Evolutionary conservation across 192 early-diverging fungal species (phyloP).

Genomic region (Jimgerdemannia lactiflua): DNA sequence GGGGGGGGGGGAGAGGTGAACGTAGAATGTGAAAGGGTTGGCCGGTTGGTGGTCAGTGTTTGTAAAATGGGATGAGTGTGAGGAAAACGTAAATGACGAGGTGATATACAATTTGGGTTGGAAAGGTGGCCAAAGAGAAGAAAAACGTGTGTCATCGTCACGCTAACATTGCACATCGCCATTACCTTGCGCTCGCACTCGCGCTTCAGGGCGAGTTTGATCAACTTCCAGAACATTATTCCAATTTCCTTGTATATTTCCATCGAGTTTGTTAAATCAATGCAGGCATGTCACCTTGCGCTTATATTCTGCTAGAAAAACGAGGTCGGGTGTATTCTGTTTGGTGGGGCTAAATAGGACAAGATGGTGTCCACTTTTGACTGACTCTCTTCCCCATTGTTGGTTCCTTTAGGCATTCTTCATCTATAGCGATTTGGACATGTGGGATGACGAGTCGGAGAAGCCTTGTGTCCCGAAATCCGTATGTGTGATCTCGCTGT

Average conservation of each 20-base stretch:
- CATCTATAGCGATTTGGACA: slow-evolving; percentile 88
- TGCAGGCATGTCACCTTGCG: slow-evolving; percentile 49
- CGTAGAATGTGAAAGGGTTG: too few relatives aligned
- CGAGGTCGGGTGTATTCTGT: not conserved
- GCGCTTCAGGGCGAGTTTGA: slow-evolving; percentile 70
- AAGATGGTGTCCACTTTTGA: not conserved
- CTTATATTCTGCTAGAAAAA: not conserved
- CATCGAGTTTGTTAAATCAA: slow-evolving; percentile 88
- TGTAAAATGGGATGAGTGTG: too few relatives aligned
- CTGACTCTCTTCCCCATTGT: not conserved
- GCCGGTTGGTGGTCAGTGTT: too few relatives aligned
- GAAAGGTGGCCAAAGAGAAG: not conserved
- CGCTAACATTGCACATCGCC: slow-evolving; percentile 6
- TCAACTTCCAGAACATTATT: slow-evolving; percentile 95
- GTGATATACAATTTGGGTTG: slow-evolving; percentile 2
- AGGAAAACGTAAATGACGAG: too few relatives aligned
- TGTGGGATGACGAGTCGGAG: slow-evolving; percentile 70
- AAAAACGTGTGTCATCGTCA: not conserved
- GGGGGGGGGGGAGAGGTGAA: too few relatives aligned
- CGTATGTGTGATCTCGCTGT: slow-evolving; percentile 28
- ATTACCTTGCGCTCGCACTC: slow-evolving; percentile 13
- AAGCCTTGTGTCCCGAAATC: slow-evolving; percentile 63
- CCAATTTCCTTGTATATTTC: slow-evolving; percentile 96
- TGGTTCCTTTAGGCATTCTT: slow-evolving; percentile 69
- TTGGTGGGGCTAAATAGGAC: not conserved